Conservation (phyloP, 345 rosid species). For the Euclidium syriacum region DNA sequence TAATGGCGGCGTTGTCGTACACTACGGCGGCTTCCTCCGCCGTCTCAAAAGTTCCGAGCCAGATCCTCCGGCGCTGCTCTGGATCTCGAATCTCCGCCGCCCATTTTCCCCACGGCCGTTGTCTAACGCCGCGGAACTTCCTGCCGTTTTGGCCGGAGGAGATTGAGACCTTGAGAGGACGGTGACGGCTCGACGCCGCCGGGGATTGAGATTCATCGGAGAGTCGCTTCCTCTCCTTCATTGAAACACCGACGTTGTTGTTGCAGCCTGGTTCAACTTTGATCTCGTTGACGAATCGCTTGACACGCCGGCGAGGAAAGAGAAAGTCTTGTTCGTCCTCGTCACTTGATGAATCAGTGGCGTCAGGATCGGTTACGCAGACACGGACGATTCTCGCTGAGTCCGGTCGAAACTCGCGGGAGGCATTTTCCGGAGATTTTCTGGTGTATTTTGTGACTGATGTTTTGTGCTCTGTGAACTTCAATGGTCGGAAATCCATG, state of each 20-base stretch:
- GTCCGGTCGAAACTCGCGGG: conserved; percentile 6
- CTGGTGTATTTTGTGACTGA: conserved; percentile 44
- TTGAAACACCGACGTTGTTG: not conserved
- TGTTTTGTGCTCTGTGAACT: conserved; percentile 60
- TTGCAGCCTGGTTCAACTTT: conserved; percentile 40
- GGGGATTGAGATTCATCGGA: conserved; percentile 14
- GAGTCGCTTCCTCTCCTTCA: conserved; percentile 30
- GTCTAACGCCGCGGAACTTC: conserved; percentile 88
- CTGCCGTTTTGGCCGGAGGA: conserved; percentile 30
- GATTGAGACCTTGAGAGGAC: conserved; percentile 23
- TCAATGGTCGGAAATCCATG: conserved; percentile 44
- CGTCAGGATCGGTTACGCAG: conserved; percentile 60
- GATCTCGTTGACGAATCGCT: conserved; percentile 69
- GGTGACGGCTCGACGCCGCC: conserved; percentile 15
- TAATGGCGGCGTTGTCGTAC: conserved; percentile 85
- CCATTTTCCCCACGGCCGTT: conserved; percentile 99
- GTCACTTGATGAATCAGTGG: conserved; percentile 92
- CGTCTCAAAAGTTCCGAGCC: conserved; percentile 87
- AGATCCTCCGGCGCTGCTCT: conserved; percentile 61
- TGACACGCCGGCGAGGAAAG: conserved; percentile 52
- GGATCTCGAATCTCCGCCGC: conserved; percentile 99
- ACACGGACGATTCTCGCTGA: conserved; percentile 45
- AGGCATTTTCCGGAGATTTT: conserved; percentile 22
- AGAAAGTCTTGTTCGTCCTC: conserved; percentile 46
- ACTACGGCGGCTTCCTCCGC: conserved; percentile 97